Evolutionary conservation across 306 rosid genomes (phyloP), one percentile per base, ranked within the genome.

Genomic region (Phaseolus lunatus): DNA sequence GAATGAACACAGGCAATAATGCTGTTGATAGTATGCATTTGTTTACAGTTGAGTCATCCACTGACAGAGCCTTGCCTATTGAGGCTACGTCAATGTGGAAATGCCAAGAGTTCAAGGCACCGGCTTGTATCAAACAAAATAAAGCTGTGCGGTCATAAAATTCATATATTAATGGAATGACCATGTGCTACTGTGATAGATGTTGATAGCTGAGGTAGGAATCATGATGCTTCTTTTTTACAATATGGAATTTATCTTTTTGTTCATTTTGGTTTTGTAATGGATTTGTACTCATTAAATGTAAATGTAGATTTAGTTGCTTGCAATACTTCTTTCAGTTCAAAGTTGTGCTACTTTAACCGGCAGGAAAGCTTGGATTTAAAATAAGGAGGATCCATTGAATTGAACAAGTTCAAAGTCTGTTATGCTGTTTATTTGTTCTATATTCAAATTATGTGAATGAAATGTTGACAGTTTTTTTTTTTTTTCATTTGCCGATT

Each of bases 151-250:
- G 88, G 85, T 91, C 91, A 76, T 93, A 83, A 78, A 72, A 62
- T 31, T 72, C 78, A 78, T 73, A 82, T 67, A 81, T 57, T 77
- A 59, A 76, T 78, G 78, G 59, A 72, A 81, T 65, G 87, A 71
- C 71, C 43, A 82, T 84, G 75, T 80, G 67, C 64, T 56, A 48
- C 80, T 47, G 61, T 78, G 72, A 81, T 85, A 91, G 86, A 67
- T 87, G 84, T 75, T 79, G 85, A 80, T 87, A 88, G 96, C 84
- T 44, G 92, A 93, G 93, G 88, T 90, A 91, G 92, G 93, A 87
- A 78, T 76, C 83, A 75, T 74, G 81, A 81, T 83, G 85, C 72
- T 81, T 81, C 53, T 22, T 58, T 83, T 78, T 86, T 81, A 82
- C 84, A 64, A 54, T 54, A 70, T 82, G 81, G 54, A 64, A 63